Evolutionary conservation across 768 basidiomycete species (phyloP), one percentile per base, ranked within the genome.

Genomic region (Boletus sensibilis): DNA sequence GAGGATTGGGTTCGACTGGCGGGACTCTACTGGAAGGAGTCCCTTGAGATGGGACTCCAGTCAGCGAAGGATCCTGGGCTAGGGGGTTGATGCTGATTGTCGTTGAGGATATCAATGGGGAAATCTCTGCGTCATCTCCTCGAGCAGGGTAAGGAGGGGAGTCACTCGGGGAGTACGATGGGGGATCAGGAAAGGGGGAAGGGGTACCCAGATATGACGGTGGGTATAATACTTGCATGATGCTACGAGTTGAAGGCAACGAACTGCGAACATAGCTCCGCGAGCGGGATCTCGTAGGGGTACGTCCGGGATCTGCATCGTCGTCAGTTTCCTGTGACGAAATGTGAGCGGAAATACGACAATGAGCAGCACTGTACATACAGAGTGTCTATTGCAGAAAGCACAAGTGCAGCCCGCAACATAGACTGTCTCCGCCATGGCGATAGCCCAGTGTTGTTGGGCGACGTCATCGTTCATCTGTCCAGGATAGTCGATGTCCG

Each of bases 161-260:
- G 21, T 59, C 40, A 14, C 43, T 47, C 33, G 13, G 39, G n/a
- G 47, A 58, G 29, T 69, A 69, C 7, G 65, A 53, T 10, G 68
- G 69, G 2, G 68, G 72, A 20, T 55, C 43, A 44, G 57, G 55
- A 45, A 49, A 42, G 21, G 55, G 39, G 41, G 41, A 20, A 33
- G 47, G 46, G 12, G 18, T 42, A 48, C 46, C 58, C 45, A 55
- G 37, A 56, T 59, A 64, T 18, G 66, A 63, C 0, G 64, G 57
- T 6, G 70, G 58, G 44, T 73, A 73, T 12, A 73, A 40, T 6
- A 70, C 58, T n/a, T 70, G 58, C 33, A 68, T 51, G 34, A 71
- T 41, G 37, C 56, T 64, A 23, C 55, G 53, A 20, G 57, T 57
- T 1, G 70, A 54, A 47, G 70, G 68, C 40, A 68, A 25, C 8